phyloP scores from a whole-genome alignment of 2,329 filamentous ascomycete genomes.

The Alternaria solani region DNA sequence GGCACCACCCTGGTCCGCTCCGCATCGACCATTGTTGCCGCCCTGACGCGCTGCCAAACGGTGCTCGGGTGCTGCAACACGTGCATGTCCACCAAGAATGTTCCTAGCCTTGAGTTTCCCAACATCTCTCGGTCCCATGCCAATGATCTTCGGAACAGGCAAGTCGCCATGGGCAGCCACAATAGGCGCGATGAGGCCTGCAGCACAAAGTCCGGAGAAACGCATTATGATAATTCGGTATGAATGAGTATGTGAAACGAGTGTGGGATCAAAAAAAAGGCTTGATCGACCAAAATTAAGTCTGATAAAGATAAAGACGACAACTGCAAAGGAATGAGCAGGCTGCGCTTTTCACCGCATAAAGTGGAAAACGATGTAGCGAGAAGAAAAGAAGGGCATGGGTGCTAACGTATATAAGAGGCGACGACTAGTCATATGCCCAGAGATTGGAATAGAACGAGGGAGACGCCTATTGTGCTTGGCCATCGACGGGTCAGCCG shows the following conservation, averaged over 20 bases:
- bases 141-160: slow-evolving; percentile 45
- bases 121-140: slow-evolving; percentile 32
- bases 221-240: slow-evolving; percentile 34
- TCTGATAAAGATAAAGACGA: slow-evolving; percentile 8
- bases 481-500: slow-evolving; percentile 17
- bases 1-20: slow-evolving; percentile 34
- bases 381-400: background rate
- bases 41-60: slow-evolving; percentile 42
- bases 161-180: slow-evolving; percentile 43
- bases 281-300: slow-evolving; percentile 14
- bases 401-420: slow-evolving; percentile 10
- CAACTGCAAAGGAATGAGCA: slow-evolving; percentile 27
- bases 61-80: slow-evolving; percentile 21
- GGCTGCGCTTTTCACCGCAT: slow-evolving; percentile 12
- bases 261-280: background rate
- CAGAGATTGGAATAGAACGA: slow-evolving; percentile 1
- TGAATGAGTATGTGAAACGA: slow-evolving; percentile 16
- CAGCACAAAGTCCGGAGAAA: slow-evolving; percentile 40
- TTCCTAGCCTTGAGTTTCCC: slow-evolving; percentile 36
- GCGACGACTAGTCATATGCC: slow-evolving; percentile 8
- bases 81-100: slow-evolving; percentile 28
- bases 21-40: slow-evolving; percentile 45
- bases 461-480: slow-evolving; percentile 14
- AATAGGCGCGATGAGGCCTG: slow-evolving; percentile 38
- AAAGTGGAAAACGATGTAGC: slow-evolving; percentile 19